Base-by-base conservation (phyloP, 345 rosid genomes). In the Ailanthus altissimus region DNA sequence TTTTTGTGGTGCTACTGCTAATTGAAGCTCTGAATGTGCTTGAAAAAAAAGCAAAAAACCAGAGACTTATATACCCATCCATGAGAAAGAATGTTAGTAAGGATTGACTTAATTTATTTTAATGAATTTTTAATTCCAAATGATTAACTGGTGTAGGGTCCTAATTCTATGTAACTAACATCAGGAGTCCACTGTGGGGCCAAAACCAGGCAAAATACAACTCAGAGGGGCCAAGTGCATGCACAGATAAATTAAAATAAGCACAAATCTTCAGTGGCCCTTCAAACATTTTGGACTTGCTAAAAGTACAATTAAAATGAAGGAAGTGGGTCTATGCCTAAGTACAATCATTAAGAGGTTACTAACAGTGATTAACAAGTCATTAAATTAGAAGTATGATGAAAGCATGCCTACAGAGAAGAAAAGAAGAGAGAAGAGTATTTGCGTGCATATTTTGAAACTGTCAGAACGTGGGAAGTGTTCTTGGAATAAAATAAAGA, bases 161-260 rank as follows among this genome's bases (percentile, higher is more conserved):
- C 79, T 47, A 77, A 70, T 79, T 73, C 85, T 73, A 47, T 84
- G 84, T 63, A 84, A 83, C 85, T 63, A 63, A 81, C 58, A 77
- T 73, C 80, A 66, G 79, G 85, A 85, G 90, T 88, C 89, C 82
- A 83, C 72, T 61, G 83, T 78, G 80, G 91, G 87, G 67, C 70
- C 85, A 58, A 73, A 6, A 83, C 79, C 90, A 79, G 84, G 83
- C 88, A 65, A 70, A 84, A 73, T 72, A 86, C 94, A 90, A 86
- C 94, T 87, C 85, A 87, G 76, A 79, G 50, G 38, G 86, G 78
- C 85, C 83, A 78, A 78, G 67, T 83, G 75, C 89, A 59, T 74
- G 80, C 81, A 71, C 72, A 75, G 75, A 78, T 81, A 69, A 26
- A 83, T 57, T 85, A 83, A 88, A 84, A 62, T 71, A 82, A 60